These are phyloP conservation scores for Gossypium rotundifolium DNA, from an alignment of 345 rosid species.

Conservation along the genomic window DNA sequence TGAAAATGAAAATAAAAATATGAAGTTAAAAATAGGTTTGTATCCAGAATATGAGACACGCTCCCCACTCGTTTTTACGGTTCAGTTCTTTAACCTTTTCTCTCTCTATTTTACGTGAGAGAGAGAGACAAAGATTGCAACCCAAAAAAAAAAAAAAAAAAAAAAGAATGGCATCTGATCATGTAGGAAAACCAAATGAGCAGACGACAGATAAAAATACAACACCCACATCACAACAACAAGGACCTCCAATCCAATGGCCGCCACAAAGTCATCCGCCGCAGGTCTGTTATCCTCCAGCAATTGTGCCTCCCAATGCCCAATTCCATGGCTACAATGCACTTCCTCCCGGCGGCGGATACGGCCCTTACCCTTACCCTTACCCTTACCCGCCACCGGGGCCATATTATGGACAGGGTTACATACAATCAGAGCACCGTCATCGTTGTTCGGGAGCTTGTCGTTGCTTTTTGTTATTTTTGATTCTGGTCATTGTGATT, in stretches of 20 bases:
- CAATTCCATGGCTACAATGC: conserved; percentile 2
- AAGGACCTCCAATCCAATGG: background rate
- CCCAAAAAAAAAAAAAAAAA: background rate
- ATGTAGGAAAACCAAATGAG: background rate
- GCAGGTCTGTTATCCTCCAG: conserved; percentile 28
- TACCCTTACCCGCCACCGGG: background rate
- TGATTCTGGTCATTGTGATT: conserved; percentile 30
- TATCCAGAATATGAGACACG: too few species aligned
- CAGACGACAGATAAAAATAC: background rate
- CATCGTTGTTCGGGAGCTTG: conserved; percentile 20
- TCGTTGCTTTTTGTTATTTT: conserved; percentile 32
- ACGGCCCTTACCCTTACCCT: background rate
- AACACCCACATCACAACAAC: background rate
- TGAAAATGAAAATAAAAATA: too few species aligned
- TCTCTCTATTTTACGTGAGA: background rate
- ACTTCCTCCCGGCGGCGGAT: background rate
- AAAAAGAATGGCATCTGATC: conserved; percentile 20
- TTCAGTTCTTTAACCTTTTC: background rate
- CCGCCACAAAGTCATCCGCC: background rate
- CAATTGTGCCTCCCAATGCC: conserved; percentile 27
- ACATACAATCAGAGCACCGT: background rate
- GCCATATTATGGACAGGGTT: conserved; percentile 16
- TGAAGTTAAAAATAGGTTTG: too few species aligned
- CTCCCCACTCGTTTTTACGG: too few species aligned
- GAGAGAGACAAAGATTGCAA: too few species aligned